Percentiles rank a stretch among this genome's conserved stretches.
These are phyloP conservation scores for Aureobasidium vineae DNA, from an alignment of 2,329 filamentous ascomycete species.

Conservation along the genomic window DNA sequence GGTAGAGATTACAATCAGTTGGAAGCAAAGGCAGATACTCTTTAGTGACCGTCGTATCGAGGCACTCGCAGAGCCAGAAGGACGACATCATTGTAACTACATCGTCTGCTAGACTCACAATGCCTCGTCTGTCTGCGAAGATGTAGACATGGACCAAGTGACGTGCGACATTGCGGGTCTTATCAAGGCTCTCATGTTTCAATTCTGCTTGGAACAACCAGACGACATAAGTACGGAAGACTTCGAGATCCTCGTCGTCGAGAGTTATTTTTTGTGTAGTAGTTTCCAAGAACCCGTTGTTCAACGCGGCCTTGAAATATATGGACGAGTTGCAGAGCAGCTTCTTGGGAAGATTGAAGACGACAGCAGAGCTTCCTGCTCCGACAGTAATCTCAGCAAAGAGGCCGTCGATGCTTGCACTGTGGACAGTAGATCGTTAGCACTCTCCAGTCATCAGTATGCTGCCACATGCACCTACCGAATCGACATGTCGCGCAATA, in stretches of 20 bases:
- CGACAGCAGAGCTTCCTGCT: no score
- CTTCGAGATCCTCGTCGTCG: neutral
- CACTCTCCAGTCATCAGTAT: neutral
- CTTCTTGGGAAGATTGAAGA: neutral
- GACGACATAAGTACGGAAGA: neutral
- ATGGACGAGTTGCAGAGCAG: conserved; percentile 1
- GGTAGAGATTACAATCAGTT: neutral
- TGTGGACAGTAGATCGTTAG: neutral
- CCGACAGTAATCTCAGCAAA: neutral
- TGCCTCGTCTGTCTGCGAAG: conserved; percentile 7
- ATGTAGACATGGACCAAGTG: neutral
- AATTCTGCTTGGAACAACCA: neutral
- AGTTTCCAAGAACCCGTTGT: conserved; percentile 4
- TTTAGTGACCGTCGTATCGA: neutral
- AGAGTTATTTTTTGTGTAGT: neutral
- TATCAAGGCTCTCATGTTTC: neutral
- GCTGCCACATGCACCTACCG: neutral
- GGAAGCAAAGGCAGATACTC: neutral
- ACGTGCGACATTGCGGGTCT: neutral
- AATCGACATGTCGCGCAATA: neutral
- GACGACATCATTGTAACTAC: neutral
- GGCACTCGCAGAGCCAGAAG: neutral
- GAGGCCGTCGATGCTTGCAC: neutral
- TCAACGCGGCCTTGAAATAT: neutral
- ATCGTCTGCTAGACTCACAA: neutral